Evolutionary conservation across 306 rosid genomes (phyloP).

Genomic region (Casuarina glauca): DNA sequence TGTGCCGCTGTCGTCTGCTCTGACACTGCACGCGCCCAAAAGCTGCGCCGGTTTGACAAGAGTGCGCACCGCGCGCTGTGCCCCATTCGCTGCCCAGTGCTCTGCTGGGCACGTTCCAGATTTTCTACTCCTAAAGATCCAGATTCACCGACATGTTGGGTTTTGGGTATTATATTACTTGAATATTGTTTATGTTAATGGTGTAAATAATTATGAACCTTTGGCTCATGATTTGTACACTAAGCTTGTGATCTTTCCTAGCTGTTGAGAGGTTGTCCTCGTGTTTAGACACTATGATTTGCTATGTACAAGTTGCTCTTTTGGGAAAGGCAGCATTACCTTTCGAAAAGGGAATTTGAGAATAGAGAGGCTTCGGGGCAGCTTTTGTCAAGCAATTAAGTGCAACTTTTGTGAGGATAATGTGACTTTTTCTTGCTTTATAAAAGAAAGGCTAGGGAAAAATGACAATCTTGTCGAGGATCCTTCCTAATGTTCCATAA

Average conservation of each 20-base stretch:
- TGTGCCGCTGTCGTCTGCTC: neutral
- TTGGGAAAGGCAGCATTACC: too few relatives aligned
- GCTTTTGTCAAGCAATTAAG: too few relatives aligned
- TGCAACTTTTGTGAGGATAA: too few relatives aligned
- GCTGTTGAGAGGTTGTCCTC: neutral
- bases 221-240: neutral
- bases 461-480: too few relatives aligned
- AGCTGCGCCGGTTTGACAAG: conserved; percentile 30
- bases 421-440: too few relatives aligned
- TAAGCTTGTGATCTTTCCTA: neutral
- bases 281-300: neutral
- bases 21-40: conserved; percentile 34
- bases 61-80: neutral
- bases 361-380: neutral
- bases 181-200: too few relatives aligned
- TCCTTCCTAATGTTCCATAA: too few relatives aligned
- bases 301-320: neutral
- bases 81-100: neutral
- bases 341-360: too few relatives aligned
- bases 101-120: too few relatives aligned
- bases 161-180: neutral
- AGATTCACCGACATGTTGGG: neutral
- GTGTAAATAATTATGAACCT: too few relatives aligned
- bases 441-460: too few relatives aligned
- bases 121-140: neutral